Conservation (phyloP, 345 rosid genomes). For the Lumnitzera racemosa region DNA sequence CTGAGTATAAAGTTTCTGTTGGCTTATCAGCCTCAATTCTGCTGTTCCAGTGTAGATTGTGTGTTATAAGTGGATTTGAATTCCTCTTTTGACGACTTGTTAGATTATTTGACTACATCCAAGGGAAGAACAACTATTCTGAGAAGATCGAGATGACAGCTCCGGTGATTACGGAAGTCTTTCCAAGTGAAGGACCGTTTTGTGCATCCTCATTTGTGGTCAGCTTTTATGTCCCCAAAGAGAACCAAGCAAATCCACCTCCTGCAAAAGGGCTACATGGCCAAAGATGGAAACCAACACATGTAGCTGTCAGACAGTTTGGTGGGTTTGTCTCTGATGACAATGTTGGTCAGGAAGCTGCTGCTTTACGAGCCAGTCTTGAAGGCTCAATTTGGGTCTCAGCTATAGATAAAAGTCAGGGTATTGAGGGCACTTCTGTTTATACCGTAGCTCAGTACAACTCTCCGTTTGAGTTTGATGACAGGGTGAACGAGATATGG, state of each 20-base stretch:
- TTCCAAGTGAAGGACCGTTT: constrained; percentile 82
- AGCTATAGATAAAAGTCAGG: constrained; percentile 46
- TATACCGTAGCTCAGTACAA: constrained; percentile 83
- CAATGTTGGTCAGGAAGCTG: constrained; percentile 59
- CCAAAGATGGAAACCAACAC: constrained; percentile 44
- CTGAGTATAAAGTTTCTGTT: too few species aligned
- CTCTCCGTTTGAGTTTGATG: constrained; percentile 66
- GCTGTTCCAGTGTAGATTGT: too few species aligned
- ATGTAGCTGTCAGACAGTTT: constrained; percentile 67
- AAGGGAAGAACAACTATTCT: constrained; percentile 58
- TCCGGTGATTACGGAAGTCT: constrained; percentile 62
- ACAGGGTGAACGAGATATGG: constrained; percentile 85
- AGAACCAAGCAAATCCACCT: constrained; percentile 73
- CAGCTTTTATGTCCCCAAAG: constrained; percentile 72
- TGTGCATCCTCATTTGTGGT: constrained; percentile 71
- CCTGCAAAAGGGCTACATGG: constrained; percentile 66
- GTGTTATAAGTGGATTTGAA: too few species aligned
- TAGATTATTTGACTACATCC: constrained; percentile 80
- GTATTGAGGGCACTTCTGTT: constrained; percentile 17
- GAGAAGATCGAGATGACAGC: constrained; percentile 81
- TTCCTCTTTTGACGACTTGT: not conserved
- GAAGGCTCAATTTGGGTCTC: constrained; percentile 50
- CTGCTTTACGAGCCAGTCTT: constrained; percentile 56
- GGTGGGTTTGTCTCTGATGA: constrained; percentile 63
- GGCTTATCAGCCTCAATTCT: not conserved